Evolutionary conservation across 352 stramenopile genomes (phyloP).

Genomic region (Phytophthora sp.): DNA sequence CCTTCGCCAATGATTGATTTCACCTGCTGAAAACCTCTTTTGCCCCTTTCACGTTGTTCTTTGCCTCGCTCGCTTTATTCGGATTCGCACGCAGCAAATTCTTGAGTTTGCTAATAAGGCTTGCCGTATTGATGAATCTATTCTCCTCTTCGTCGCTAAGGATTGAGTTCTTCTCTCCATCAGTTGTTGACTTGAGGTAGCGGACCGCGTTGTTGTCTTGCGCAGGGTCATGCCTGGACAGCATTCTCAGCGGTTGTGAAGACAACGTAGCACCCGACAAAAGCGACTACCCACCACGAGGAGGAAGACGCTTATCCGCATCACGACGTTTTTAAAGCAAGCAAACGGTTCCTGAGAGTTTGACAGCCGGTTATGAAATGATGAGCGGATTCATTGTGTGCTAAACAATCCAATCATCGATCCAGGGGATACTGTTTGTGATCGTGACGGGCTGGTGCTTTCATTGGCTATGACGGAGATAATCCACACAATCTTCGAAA

Average conservation of each 20-base stretch:
- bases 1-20: slow-evolving; percentile 7
- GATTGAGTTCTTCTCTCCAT: neutral
- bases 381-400: neutral
- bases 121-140: neutral
- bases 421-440: neutral
- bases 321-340: neutral
- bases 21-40: slow-evolving; percentile 14
- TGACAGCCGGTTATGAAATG: neutral
- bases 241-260: slow-evolving; percentile 4
- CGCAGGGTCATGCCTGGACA: neutral
- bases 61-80: slow-evolving; percentile 5
- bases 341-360: neutral
- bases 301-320: slow-evolving; percentile 6
- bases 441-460: too few species aligned
- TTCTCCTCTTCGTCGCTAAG: slow-evolving; percentile 6
- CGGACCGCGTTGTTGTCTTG: neutral
- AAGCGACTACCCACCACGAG: slow-evolving; percentile 1
- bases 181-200: slow-evolving; percentile 9
- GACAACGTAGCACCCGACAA: neutral
- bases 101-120: slow-evolving; percentile 4
- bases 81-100: neutral
- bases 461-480: too few species aligned
- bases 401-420: neutral
- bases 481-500: too few species aligned
- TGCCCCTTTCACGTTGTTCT: slow-evolving; percentile 11